Percentiles rank a stretch among this genome's conserved stretches.
These are phyloP conservation scores for Pisolithus thermaeus DNA, from an alignment of 1,284 basidiomycete species.

Conservation along the genomic window DNA sequence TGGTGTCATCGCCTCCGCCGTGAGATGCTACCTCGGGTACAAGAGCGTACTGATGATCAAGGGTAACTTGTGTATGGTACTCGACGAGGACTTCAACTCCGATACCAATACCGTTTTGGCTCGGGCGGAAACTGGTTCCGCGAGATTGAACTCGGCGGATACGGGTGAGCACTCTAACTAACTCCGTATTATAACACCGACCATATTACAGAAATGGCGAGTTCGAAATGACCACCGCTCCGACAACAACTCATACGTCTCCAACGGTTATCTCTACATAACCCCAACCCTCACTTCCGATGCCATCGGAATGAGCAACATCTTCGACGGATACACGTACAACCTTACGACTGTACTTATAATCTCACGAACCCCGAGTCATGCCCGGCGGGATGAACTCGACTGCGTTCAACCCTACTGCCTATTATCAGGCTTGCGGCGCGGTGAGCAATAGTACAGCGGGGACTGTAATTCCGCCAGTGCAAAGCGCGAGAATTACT, in stretches of 20 bases:
- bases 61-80: constrained; percentile 61
- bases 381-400: constrained; percentile 38
- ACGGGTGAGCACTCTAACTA: constrained; percentile 50
- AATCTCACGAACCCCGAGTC: constrained; percentile 44
- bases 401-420: constrained; percentile 34
- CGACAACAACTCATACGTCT: constrained; percentile 74
- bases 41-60: constrained; percentile 44
- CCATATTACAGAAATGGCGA: constrained; percentile 59
- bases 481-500: constrained; percentile 73
- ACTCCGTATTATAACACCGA: neutral
- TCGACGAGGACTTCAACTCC: constrained; percentile 70
- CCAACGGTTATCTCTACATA: constrained; percentile 74
- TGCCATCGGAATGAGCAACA: constrained; percentile 51
- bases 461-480: constrained; percentile 68
- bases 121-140: constrained; percentile 63
- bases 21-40: constrained; percentile 54
- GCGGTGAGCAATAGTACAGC: constrained; percentile 53
- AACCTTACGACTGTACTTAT: constrained; percentile 79
- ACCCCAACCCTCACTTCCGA: constrained; percentile 82
- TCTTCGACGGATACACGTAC: constrained; percentile 66
- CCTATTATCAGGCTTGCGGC: constrained; percentile 50
- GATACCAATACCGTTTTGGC: constrained; percentile 53
- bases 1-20: constrained; percentile 45
- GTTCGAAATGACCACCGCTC: constrained; percentile 85
- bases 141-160: constrained; percentile 81